phyloP scores from a whole-genome alignment of 257 asterid genomes.

The Anisodus tanguticus region DNA sequence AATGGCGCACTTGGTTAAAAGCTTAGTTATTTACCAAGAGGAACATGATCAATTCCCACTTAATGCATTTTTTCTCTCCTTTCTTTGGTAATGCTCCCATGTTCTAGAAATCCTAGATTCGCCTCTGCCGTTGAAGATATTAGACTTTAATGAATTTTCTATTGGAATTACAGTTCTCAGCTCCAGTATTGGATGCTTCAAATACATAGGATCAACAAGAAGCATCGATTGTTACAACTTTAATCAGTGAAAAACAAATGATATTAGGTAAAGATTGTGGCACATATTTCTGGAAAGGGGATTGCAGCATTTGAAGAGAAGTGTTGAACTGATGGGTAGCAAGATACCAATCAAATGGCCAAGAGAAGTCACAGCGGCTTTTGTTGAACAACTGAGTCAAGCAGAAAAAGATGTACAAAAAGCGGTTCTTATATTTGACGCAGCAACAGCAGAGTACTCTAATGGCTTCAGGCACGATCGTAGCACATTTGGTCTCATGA shows the following conservation, averaged over 20 bases:
- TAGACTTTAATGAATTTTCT: not conserved
- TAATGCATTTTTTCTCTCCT: no score
- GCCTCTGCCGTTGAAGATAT: not conserved
- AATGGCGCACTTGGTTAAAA: no score
- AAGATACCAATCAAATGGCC: slow-evolving; percentile 73
- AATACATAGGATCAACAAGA: not conserved
- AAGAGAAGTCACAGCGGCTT: slow-evolving; percentile 64
- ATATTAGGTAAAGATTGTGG: slow-evolving; percentile 16
- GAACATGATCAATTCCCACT: no score
- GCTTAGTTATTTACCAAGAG: no score
- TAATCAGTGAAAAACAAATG: not conserved
- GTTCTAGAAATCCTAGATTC: no score
- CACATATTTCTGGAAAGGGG: slow-evolving; percentile 13
- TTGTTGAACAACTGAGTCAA: slow-evolving; percentile 71
- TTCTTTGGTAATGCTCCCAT: no score
- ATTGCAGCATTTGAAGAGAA: not conserved
- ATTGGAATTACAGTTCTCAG: not conserved
- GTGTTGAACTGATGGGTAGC: slow-evolving; percentile 46
- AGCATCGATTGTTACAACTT: not conserved
- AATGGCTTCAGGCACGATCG: slow-evolving; percentile 75
- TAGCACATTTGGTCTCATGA: slow-evolving; percentile 61
- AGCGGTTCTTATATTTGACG: slow-evolving; percentile 74
- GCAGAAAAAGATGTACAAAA: slow-evolving; percentile 79
- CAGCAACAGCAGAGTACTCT: slow-evolving; percentile 86
- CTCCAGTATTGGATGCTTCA: slow-evolving; percentile 8